phyloP scores from a whole-genome alignment of 495 filamentous ascomycete species.

The Tuber melanosporum region DNA sequence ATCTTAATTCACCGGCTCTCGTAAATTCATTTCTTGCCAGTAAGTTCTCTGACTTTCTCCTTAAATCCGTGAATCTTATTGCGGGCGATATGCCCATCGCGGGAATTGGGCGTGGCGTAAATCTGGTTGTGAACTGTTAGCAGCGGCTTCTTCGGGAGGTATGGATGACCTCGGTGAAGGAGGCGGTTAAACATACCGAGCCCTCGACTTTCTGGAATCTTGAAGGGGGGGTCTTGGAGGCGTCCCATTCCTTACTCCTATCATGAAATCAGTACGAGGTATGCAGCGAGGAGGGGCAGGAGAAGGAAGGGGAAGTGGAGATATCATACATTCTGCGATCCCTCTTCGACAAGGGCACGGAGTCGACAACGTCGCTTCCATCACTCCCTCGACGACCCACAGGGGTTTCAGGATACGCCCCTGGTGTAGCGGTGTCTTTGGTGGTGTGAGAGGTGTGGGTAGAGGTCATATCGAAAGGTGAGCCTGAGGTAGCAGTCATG shows the following conservation, averaged over 20 bases:
- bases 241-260: conserved; percentile 40
- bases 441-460: background rate
- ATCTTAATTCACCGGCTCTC: background rate
- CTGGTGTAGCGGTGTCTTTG: conserved; percentile 15
- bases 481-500: background rate
- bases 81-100: conserved; percentile 37
- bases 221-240: conserved; percentile 35
- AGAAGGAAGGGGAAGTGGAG: background rate
- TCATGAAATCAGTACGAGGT: conserved; percentile 3
- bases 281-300: background rate
- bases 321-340: conserved; percentile 29
- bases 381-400: conserved; percentile 27
- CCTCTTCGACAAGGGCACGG: conserved; percentile 5
- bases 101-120: conserved; percentile 37
- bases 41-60: conserved; percentile 40
- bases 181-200: conserved; percentile 19
- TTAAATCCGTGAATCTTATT: conserved; percentile 41
- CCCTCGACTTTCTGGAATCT: conserved; percentile 38
- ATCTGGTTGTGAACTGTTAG: conserved; percentile 18
- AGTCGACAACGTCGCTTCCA: conserved; percentile 21
- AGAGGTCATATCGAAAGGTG: background rate
- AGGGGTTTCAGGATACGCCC: conserved; percentile 11
- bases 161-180: background rate
- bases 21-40: conserved; percentile 29
- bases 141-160: background rate